Evolutionary conservation across 495 filamentous ascomycete species (phyloP), one percentile per base, ranked within the genome.

Genomic region (Annulohypoxylon stygium): DNA sequence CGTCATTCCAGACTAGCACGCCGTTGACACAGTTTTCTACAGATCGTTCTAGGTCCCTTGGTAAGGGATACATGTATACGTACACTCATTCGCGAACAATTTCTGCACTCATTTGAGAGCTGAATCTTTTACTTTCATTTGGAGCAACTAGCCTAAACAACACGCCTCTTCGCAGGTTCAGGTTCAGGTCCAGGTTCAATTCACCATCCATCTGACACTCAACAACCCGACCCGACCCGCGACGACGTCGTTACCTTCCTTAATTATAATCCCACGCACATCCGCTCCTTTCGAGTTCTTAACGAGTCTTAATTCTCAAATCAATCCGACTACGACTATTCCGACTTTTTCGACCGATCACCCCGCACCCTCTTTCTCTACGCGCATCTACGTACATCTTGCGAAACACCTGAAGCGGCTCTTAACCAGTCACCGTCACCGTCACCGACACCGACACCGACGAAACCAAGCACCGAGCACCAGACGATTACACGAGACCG

Each of bases 1-100:
- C 62, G 66, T 70, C 71, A 74, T 74, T 65, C 53, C 8, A 57
- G 47, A 18, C 59, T 50, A 67, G 54, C 12, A 45, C 30, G 18
- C n/a, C 30, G 25, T 68, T 33, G 39, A 9, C 12, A 54, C 25
- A 30, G 0, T 26, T 10, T 36, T 63, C 20, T 20, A 64, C 37
- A 34, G 34, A 41, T 51, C 43, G 45, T 51, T 65, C 54, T 61
- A 50, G 48, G 20, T 26, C 33, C 30, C 43, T 67, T 71, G 58
- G 55, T 53, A 73, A 58, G 53, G 53, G 53, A 67, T 60, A 67
- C 61, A 45, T 43, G 53, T 43, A 67, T 60, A 67, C 61, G 36
- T 36, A 33, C 30, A 57, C 47, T 61, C 20, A 61, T 54, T 54
- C 50, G 25, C 43, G 0, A 47, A 18, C 3, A 7, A 18, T 20